Percentiles rank a stretch among this genome's conserved stretches.
phyloP scores from a whole-genome alignment of 177 flowering plant species.

The Telopea speciosissima region DNA sequence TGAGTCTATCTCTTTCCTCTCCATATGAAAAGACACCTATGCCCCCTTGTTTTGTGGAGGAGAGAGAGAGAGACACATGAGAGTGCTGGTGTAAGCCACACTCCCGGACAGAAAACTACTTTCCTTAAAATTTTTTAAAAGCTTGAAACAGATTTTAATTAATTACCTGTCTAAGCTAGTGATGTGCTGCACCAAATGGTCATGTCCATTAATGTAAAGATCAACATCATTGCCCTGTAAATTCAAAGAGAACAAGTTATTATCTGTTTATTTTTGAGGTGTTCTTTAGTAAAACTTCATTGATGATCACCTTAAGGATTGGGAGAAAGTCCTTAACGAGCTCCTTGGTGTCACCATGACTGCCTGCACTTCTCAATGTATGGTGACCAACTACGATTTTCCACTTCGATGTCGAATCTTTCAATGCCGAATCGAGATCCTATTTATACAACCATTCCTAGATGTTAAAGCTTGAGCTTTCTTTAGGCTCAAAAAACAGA shows the following conservation, averaged over 20 bases:
- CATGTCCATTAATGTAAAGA: slow-evolving; percentile 80
- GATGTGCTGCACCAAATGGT: slow-evolving; percentile 73
- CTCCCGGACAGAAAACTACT: too few relatives aligned
- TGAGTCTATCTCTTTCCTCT: too few relatives aligned
- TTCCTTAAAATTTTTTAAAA: too few relatives aligned
- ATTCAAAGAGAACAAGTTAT: neutral
- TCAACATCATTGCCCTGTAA: slow-evolving; percentile 57
- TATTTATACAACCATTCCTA: slow-evolving; percentile 2
- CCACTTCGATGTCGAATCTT: slow-evolving; percentile 49
- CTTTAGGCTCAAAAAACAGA: too few relatives aligned
- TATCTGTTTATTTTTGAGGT: too few relatives aligned
- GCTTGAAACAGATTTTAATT: neutral
- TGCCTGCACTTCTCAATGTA: slow-evolving; percentile 44
- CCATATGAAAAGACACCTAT: too few relatives aligned
- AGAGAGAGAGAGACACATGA: too few relatives aligned
- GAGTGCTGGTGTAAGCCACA: too few relatives aligned
- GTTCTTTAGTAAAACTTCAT: too few relatives aligned
- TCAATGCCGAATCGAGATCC: slow-evolving; percentile 46
- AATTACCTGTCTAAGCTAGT: slow-evolving; percentile 48
- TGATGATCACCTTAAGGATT: slow-evolving; percentile 37
- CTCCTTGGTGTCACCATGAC: slow-evolving; percentile 50
- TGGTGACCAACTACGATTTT: slow-evolving; percentile 69
- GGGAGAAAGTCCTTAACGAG: slow-evolving; percentile 42
- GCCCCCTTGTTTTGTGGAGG: too few relatives aligned
- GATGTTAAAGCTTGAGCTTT: too few relatives aligned